Base-by-base conservation (phyloP, 768 basidiomycete genomes). In the Filobasidium floriforme region DNA sequence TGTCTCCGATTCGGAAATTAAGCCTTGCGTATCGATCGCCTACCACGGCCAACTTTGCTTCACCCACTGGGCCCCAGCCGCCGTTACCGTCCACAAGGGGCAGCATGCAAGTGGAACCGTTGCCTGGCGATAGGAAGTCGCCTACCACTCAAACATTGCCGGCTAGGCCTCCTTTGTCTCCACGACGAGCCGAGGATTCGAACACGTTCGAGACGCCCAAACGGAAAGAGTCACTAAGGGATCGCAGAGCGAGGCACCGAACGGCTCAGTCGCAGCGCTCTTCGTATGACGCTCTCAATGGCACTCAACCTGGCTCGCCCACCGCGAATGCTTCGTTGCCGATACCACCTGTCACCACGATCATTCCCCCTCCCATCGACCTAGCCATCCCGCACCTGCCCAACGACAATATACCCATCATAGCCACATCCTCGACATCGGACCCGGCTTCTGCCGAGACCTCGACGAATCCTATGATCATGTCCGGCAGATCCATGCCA, bases 211-310 rank as follows among this genome's bases (percentile, higher is more conserved):
- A 37, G 32, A 37, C 54, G 26, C 54, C 54, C 15, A 22, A 26
- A 32, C 22, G 54, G 24, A 57, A 22, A 32, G 54, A 57, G 26
- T 57, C 54, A 2, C 26, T 57, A n/a, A 57, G 54, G 29, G 54
- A 57, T 32, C 22, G 54, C 4, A 2, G 54, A 32, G 29, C 54
- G 18, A 57, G 54, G 24, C 22, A 26, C 14, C 54, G n/a, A 11
- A 10, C 10, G 24, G 54, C 54, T 57, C 54, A 57, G 15, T 15
- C 24, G 19, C 22, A 26, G 24, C 54, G 24, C 4, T 18, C 46
- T 4, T 49, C 22, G 5, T 49, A 15, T 22, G 18, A 49, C 15
- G 12, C 15, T 49, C 18, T 15, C 54, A 32, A 57, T 26, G n/a
- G 54, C 22, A 57, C 5, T 3, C 22, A 32, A 15, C 29, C 24